Base-by-base conservation (phyloP, 2,329 filamentous ascomycete genomes). In the Xylaria sp. region DNA sequence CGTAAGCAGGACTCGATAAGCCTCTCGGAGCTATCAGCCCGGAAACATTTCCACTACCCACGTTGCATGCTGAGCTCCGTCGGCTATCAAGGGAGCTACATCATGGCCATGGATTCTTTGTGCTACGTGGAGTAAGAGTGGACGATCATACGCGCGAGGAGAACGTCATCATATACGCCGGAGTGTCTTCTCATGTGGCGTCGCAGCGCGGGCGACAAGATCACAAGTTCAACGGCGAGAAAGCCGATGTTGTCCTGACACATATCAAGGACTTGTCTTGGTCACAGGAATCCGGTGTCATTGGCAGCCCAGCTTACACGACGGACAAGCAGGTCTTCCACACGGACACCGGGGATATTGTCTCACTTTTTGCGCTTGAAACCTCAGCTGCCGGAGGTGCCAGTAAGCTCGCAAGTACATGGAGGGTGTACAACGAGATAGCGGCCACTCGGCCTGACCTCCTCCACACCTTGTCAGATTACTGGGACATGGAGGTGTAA, bases 371-470 rank as follows among this genome's bases (percentile, higher is more conserved):
- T 56, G 85, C 84, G 0, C 82, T 90, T 2, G 80, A 82, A 19
- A 83, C 83, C 9, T 85, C 88, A 0, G 83, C 83, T 0, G 79
- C 80, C 1, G 89, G 89, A 0, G 89, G 89, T 0, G 80, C 85
- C 66, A 90, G 87, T 72, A 85, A 85, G 67, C 77, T 91, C 11
- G 84, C 87, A 0, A 88, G 86, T 72, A 86, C 83, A 30, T 87
- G 85, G 83, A 80, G 81, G 2, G 85, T 91, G 2, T 91, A 91
- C 75, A 91, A 91, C 70, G 84, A 90, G 74, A 79, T 91, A 1
- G 88, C 88, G 0, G 78, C 77, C 21, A 86, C 83, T 1, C 78
- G 88, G 19, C 88, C 88, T 0, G 88, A 91, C 72, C 77, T 91
- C 12, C 85, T 92, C 39, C 79, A 82, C 3, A 89, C 86, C 0